phyloP scores from a whole-genome alignment of 495 filamentous ascomycete genomes.

The Aspergillus avenaceus region DNA sequence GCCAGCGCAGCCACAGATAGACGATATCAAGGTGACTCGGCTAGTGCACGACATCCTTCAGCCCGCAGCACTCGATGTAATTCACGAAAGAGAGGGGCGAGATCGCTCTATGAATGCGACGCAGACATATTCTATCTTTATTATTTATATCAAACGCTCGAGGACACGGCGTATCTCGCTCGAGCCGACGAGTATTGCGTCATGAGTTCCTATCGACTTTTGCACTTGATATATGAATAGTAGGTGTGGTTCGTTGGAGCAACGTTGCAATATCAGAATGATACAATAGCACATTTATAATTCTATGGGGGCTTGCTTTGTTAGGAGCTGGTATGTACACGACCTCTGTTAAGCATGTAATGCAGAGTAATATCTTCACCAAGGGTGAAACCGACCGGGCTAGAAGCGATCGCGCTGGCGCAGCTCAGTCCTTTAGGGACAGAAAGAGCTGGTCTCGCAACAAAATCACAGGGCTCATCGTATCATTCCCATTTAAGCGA shows the following conservation, averaged over 20 bases:
- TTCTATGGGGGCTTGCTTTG: no score
- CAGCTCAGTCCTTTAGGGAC: no score
- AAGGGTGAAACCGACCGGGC: no score
- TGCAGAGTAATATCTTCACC: no score
- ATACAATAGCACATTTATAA: no score
- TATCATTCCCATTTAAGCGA: no score
- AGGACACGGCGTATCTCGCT: background rate
- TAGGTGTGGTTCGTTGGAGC: background rate
- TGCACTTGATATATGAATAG: background rate
- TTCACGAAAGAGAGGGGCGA: conserved; percentile 1
- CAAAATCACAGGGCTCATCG: no score
- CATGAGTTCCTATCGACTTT: background rate
- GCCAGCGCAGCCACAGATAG: background rate
- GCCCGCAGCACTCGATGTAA: conserved; percentile 1
- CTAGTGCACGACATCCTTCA: conserved; percentile 2
- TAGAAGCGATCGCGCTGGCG: no score
- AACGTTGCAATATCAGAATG: no score
- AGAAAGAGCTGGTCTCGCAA: no score
- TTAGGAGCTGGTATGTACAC: no score
- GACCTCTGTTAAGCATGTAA: no score
- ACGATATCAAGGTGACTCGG: background rate
- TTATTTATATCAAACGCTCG: background rate
- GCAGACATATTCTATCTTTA: background rate
- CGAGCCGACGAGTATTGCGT: background rate
- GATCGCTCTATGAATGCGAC: conserved; percentile 1